A percentile compares a stretch with the other conserved stretches of the same genome.
Evolutionary conservation across 805 yeast genomes (phyloP).

Genomic region (Wickerhamiella parazyma): DNA sequence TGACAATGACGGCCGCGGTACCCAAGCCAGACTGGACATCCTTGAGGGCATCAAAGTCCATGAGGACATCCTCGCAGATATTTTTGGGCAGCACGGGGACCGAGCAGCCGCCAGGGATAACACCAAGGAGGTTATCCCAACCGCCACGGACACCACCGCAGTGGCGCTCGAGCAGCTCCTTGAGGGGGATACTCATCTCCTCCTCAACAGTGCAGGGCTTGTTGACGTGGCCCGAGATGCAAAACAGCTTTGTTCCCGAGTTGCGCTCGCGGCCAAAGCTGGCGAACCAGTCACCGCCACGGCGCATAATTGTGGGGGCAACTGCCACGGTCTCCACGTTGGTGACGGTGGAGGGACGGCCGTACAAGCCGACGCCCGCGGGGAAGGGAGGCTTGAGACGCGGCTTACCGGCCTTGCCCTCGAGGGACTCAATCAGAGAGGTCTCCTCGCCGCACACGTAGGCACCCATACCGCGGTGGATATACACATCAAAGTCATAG

Average conservation of each 20-base stretch:
- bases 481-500: slow-evolving; percentile 65
- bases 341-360: slow-evolving; percentile 83
- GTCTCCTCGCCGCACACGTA: slow-evolving; percentile 90
- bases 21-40: slow-evolving; percentile 83
- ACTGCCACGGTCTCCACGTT: slow-evolving; percentile 87
- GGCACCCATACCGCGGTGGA: slow-evolving; percentile 91
- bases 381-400: slow-evolving; percentile 92
- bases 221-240: slow-evolving; percentile 83
- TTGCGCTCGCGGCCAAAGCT: slow-evolving; percentile 76
- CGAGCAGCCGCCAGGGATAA: slow-evolving; percentile 83
- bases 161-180: slow-evolving; percentile 71
- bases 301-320: slow-evolving; percentile 76
- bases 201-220: slow-evolving; percentile 90
- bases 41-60: slow-evolving; percentile 80
- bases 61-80: slow-evolving; percentile 52
- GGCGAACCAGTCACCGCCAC: slow-evolving; percentile 83
- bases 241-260: slow-evolving; percentile 68
- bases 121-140: slow-evolving; percentile 81
- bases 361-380: slow-evolving; percentile 83
- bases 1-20: slow-evolving; percentile 85
- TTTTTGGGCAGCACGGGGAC: slow-evolving; percentile 67
- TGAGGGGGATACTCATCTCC: slow-evolving; percentile 81
- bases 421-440: slow-evolving; percentile 73
- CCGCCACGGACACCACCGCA: slow-evolving; percentile 89
- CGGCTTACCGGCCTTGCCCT: slow-evolving; percentile 90